Percentiles rank a stretch among this genome's conserved stretches.
These are phyloP conservation scores for Marasmius oreades DNA, from an alignment of 1,284 basidiomycete genomes.

Conservation along the genomic window DNA sequence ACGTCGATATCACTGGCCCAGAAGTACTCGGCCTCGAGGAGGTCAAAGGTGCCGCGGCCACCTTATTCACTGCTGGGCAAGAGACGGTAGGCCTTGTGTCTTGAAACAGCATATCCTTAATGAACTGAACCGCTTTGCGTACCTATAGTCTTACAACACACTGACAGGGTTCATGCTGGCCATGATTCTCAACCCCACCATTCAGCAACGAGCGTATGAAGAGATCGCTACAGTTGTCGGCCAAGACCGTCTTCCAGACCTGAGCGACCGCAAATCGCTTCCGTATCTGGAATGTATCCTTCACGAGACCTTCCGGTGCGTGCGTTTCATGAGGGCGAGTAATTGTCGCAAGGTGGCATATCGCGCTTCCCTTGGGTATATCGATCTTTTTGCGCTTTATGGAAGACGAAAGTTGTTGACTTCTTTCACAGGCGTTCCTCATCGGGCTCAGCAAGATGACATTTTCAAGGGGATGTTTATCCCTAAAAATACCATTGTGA, in stretches of 20 bases:
- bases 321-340: not conserved
- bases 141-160: constrained; percentile 37
- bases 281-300: constrained; percentile 14
- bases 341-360: not conserved
- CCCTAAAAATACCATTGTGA: constrained; percentile 16
- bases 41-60: not conserved
- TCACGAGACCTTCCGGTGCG: constrained; percentile 13
- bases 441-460: constrained; percentile 8
- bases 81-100: not conserved
- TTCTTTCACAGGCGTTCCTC: not conserved
- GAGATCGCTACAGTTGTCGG: constrained; percentile 12
- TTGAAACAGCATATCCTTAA: not conserved
- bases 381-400: not conserved
- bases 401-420: not conserved
- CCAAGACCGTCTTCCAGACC: constrained; percentile 11
- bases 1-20: not conserved
- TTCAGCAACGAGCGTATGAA: constrained; percentile 21
- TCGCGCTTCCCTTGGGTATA: not conserved
- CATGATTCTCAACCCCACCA: constrained; percentile 43
- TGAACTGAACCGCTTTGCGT: not conserved
- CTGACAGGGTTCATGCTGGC: constrained; percentile 46
- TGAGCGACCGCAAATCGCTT: constrained; percentile 8
- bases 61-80: not conserved
- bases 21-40: not conserved
- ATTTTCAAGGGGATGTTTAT: constrained; percentile 15